A percentile compares a stretch with the other conserved stretches of the same genome.
Conservation (phyloP, 75 land plant genomes). For the Pinus albicaulis region DNA sequence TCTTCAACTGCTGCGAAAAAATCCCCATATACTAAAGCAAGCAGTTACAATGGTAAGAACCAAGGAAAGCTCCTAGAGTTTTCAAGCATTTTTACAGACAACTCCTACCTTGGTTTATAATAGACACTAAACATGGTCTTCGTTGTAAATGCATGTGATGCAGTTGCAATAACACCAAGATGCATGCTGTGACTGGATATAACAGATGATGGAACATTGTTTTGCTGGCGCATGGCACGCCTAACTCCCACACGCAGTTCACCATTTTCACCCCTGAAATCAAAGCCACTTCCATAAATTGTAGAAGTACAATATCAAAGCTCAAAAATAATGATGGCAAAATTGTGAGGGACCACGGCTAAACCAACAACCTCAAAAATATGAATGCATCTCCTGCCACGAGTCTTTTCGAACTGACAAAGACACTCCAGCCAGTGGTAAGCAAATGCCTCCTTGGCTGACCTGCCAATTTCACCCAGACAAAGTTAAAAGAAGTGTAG, state of each 20-base stretch:
- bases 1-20: not conserved
- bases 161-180: constrained; percentile 57
- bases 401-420: constrained; percentile 85
- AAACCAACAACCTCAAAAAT: constrained; percentile 53
- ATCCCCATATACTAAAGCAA: not conserved
- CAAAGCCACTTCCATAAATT: not conserved
- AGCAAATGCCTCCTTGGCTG: constrained; percentile 91
- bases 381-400: constrained; percentile 93
- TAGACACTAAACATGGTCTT: constrained; percentile 40
- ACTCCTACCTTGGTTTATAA: constrained; percentile 53
- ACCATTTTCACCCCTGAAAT: constrained; percentile 52
- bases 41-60: not conserved
- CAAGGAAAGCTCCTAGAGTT: not conserved
- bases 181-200: constrained; percentile 60
- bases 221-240: constrained; percentile 34
- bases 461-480: constrained; percentile 37
- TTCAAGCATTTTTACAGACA: constrained; percentile 47
- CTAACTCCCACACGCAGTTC: constrained; percentile 58
- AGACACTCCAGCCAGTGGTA: constrained; percentile 97
- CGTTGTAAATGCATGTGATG: constrained; percentile 54
- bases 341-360: not conserved
- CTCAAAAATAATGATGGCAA: not conserved
- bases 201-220: constrained; percentile 24
- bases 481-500: not conserved
- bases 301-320: not conserved